Percentiles rank a stretch among this genome's conserved stretches.
Conservation (phyloP, 768 basidiomycete species). For the Russula abietina region DNA sequence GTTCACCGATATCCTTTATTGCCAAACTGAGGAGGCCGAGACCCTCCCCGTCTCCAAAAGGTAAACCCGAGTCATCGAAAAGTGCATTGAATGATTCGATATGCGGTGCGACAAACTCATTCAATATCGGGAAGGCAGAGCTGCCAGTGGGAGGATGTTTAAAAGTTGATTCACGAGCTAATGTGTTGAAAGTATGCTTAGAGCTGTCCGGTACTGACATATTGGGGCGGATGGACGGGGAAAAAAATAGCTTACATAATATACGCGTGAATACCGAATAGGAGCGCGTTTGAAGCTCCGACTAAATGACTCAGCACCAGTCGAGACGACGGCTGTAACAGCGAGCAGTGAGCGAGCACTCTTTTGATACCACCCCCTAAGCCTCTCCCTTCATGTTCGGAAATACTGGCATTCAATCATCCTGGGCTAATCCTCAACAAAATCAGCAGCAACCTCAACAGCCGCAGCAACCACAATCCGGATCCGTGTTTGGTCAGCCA, state of each 20-base stretch:
- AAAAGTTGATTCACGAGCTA: slow-evolving; percentile 73
- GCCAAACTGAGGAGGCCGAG: slow-evolving; percentile 73
- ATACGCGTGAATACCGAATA: slow-evolving; percentile 5
- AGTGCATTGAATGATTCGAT: slow-evolving; percentile 95
- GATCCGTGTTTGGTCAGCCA: slow-evolving; percentile 66
- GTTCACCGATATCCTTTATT: slow-evolving; percentile 78
- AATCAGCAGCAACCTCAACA: slow-evolving; percentile 57
- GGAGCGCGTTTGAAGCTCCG: slow-evolving; percentile 20
- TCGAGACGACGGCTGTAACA: background rate
- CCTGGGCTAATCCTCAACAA: slow-evolving; percentile 65
- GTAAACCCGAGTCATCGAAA: slow-evolving; percentile 86
- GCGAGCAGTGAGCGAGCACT: background rate
- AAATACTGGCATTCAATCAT: slow-evolving; percentile 43
- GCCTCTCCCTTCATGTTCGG: slow-evolving; percentile 52
- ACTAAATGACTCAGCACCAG: slow-evolving; percentile 9
- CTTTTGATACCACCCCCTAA: background rate
- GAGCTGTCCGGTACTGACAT: slow-evolving; percentile 45
- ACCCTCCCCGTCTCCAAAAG: slow-evolving; percentile 67
- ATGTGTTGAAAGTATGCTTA: slow-evolving; percentile 65
- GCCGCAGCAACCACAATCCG: slow-evolving; percentile 33
- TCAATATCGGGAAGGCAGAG: slow-evolving; percentile 71
- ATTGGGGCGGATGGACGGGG: slow-evolving; percentile 27
- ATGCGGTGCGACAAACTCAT: slow-evolving; percentile 91
- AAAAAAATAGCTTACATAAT: slow-evolving; percentile 9
- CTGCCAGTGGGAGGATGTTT: slow-evolving; percentile 63